Percentiles rank a stretch among this genome's conserved stretches.
Conservation (phyloP, 2,329 filamentous ascomycete genomes). For the Dendryphion nanum region DNA sequence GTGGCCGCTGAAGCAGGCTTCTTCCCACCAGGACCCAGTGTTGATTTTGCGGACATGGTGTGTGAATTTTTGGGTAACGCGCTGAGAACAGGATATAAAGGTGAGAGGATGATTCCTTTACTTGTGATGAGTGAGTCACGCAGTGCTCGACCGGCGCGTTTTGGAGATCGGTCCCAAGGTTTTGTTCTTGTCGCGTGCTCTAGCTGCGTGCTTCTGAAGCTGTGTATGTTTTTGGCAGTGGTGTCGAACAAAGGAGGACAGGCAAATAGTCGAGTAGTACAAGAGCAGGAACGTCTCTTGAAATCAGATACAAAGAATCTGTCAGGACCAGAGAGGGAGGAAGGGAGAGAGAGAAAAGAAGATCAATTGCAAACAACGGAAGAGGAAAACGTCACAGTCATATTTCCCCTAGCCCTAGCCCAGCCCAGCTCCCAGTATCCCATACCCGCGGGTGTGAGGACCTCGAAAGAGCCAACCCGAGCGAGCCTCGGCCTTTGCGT, state of each 20-base stretch:
- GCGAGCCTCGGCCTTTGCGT: conserved; percentile 34
- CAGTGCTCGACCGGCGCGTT: too few species aligned
- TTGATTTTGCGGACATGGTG: conserved; percentile 60
- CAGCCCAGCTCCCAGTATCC: background rate
- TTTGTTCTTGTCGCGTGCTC: too few species aligned
- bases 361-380: conserved; percentile 9
- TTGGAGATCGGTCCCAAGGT: too few species aligned
- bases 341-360: conserved; percentile 6
- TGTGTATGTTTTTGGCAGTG: too few species aligned
- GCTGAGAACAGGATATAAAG: too few species aligned
- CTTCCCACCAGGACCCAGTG: conserved; percentile 61
- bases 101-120: too few species aligned
- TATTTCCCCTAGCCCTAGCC: conserved; percentile 3
- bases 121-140: too few species aligned
- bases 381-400: conserved; percentile 21
- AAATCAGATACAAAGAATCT: background rate
- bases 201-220: too few species aligned
- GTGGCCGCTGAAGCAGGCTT: conserved; percentile 81
- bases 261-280: too few species aligned
- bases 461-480: conserved; percentile 22
- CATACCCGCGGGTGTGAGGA: conserved; percentile 34
- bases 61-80: conserved; percentile 7
- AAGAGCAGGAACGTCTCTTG: too few species aligned
- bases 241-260: too few species aligned
- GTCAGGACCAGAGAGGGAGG: background rate